Evolutionary conservation across 306 rosid species (phyloP).

Genomic region (Prunus kanzakura): DNA sequence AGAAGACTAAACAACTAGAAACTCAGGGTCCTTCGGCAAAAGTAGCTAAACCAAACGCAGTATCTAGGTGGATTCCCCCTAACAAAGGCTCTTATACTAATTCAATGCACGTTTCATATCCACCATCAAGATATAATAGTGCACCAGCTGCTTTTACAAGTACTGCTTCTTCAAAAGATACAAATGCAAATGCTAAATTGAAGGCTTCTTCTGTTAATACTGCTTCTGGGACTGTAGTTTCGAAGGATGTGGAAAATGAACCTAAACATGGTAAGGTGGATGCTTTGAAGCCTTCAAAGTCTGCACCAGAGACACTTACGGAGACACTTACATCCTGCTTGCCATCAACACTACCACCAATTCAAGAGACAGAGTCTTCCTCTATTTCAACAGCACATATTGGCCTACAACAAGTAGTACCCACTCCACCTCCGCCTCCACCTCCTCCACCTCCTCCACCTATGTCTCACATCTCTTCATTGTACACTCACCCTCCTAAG

Average conservation of each 20-base stretch:
- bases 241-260: slow-evolving; percentile 44
- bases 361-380: slow-evolving; percentile 35
- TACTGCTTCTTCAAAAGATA: slow-evolving; percentile 48
- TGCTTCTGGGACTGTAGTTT: slow-evolving; percentile 25
- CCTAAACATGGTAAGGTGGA: slow-evolving; percentile 37
- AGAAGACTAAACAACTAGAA: slow-evolving; percentile 66
- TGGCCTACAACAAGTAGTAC: slow-evolving; percentile 30
- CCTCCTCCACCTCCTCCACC: slow-evolving; percentile 22
- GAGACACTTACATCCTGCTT: slow-evolving; percentile 38
- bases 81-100: slow-evolving; percentile 68
- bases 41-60: slow-evolving; percentile 67
- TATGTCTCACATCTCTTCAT: slow-evolving; percentile 2
- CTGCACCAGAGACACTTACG: slow-evolving; percentile 40
- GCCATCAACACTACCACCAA: slow-evolving; percentile 27
- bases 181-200: slow-evolving; percentile 42
- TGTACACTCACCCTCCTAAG: neutral
- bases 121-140: slow-evolving; percentile 68
- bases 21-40: slow-evolving; percentile 51
- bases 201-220: slow-evolving; percentile 45
- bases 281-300: slow-evolving; percentile 47
- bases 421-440: slow-evolving; percentile 17
- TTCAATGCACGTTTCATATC: slow-evolving; percentile 83
- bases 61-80: slow-evolving; percentile 79
- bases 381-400: slow-evolving; percentile 21
- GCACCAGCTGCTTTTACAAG: slow-evolving; percentile 58